Percentiles rank a stretch among this genome's conserved stretches.
Conservation (phyloP, 345 rosid species). For the Gossypium raimondii region DNA sequence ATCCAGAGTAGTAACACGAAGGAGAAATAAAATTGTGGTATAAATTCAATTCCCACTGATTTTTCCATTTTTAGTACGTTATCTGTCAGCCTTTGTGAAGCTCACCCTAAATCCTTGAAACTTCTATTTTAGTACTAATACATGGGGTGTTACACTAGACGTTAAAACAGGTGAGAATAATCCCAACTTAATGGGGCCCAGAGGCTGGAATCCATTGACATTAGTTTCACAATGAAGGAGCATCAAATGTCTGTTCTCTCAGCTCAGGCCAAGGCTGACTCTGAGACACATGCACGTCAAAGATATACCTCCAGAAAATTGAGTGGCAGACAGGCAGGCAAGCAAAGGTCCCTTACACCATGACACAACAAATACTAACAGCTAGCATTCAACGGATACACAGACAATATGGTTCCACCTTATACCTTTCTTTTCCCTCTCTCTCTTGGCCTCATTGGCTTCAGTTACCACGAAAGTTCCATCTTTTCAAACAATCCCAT, state of each 20-base stretch:
- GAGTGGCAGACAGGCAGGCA: background rate
- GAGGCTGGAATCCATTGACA: background rate
- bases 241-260: background rate
- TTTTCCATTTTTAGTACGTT: too few relatives aligned
- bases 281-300: background rate
- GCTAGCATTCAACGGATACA: background rate
- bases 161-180: too few relatives aligned
- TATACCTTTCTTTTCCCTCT: background rate
- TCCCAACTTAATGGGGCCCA: background rate
- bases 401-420: background rate
- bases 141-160: too few relatives aligned
- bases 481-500: background rate
- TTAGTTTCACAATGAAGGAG: background rate
- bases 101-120: too few relatives aligned
- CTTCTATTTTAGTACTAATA: too few relatives aligned
- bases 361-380: background rate
- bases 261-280: too few relatives aligned
- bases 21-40: too few relatives aligned
- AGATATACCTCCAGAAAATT: background rate
- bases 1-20: too few relatives aligned
- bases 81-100: too few relatives aligned
- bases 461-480: background rate
- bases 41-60: too few relatives aligned
- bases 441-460: background rate
- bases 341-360: background rate